Evolutionary conservation across 345 rosid species (phyloP).

Genomic region (Noccaea caerulescens): DNA sequence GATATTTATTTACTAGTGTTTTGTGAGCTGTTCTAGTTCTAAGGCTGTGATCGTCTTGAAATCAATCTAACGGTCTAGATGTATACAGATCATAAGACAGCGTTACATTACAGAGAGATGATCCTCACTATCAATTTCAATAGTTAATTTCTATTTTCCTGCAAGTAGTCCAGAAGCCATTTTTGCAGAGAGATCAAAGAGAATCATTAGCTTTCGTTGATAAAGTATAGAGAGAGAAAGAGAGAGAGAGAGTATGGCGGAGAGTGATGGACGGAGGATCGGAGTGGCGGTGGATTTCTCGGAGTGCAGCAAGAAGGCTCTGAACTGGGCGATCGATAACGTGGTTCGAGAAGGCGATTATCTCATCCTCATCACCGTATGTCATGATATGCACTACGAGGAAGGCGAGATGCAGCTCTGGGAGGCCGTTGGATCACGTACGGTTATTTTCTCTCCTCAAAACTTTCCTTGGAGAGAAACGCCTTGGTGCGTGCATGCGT

Average conservation of each 20-base stretch:
- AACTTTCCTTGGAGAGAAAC: not conserved
- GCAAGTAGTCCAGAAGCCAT: not conserved
- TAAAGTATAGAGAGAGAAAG: not conserved
- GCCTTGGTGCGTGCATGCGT: not conserved
- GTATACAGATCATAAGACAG: not conserved
- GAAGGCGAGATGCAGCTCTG: constrained; percentile 93
- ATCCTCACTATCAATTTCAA: not conserved
- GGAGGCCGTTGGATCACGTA: constrained; percentile 89
- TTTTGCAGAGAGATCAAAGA: not conserved
- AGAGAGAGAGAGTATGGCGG: constrained; percentile 50
- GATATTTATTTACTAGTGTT: constrained; percentile 13
- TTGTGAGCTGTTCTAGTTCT: constrained; percentile 6
- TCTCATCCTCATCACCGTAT: constrained; percentile 67
- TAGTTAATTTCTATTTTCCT: not conserved
- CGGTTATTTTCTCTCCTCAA: constrained; percentile 6
- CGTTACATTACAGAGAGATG: constrained; percentile 11
- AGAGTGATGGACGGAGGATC: constrained; percentile 53
- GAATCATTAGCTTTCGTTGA: constrained; percentile 1
- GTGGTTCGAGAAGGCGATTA: constrained; percentile 75
- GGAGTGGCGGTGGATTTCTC: constrained; percentile 95
- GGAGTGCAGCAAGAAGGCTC: constrained; percentile 75
- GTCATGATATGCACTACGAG: constrained; percentile 63
- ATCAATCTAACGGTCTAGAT: constrained; percentile 15
- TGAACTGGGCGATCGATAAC: constrained; percentile 89
- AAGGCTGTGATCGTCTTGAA: constrained; percentile 27